These are phyloP conservation scores for Agrocybe praecox DNA, from an alignment of 768 basidiomycete genomes.

Conservation along the genomic window DNA sequence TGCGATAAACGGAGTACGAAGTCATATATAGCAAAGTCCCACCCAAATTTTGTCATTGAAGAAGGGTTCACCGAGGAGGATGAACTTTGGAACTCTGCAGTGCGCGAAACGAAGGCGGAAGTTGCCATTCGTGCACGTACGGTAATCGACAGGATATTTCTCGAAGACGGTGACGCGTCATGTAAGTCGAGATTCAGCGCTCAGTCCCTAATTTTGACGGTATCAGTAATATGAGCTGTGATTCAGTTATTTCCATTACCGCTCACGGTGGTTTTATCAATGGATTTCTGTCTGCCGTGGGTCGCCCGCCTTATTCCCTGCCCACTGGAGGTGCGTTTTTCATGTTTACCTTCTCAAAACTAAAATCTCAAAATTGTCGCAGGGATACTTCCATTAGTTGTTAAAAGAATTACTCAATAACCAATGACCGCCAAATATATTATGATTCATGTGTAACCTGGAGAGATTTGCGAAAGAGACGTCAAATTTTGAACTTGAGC, in stretches of 20 bases:
- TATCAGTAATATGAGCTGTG: no score
- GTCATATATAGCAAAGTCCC: constrained; percentile 48
- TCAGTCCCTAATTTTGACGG: no score
- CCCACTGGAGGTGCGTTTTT: constrained; percentile 60
- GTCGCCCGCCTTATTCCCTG: constrained; percentile 45
- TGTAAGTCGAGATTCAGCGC: constrained; percentile 41
- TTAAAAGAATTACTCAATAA: neutral
- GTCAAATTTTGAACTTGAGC: no score
- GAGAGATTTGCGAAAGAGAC: no score
- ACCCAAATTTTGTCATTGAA: constrained; percentile 59
- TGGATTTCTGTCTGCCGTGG: constrained; percentile 51
- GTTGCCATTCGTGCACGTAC: constrained; percentile 47
- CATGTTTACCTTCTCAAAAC: neutral
- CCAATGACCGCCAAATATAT: no score
- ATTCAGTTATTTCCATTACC: constrained; percentile 65
- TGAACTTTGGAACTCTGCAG: constrained; percentile 54
- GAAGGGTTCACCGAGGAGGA: constrained; percentile 64
- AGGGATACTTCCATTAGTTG: neutral
- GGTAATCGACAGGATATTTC: constrained; percentile 61
- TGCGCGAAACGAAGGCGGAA: constrained; percentile 54
- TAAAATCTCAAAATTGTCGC: neutral
- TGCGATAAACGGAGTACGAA: constrained; percentile 64
- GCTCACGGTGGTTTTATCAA: constrained; percentile 67
- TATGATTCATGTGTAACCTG: no score
- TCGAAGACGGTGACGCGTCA: constrained; percentile 36